Base-by-base conservation (phyloP, 495 filamentous ascomycete species). In the Penicillium robsamsonii region DNA sequence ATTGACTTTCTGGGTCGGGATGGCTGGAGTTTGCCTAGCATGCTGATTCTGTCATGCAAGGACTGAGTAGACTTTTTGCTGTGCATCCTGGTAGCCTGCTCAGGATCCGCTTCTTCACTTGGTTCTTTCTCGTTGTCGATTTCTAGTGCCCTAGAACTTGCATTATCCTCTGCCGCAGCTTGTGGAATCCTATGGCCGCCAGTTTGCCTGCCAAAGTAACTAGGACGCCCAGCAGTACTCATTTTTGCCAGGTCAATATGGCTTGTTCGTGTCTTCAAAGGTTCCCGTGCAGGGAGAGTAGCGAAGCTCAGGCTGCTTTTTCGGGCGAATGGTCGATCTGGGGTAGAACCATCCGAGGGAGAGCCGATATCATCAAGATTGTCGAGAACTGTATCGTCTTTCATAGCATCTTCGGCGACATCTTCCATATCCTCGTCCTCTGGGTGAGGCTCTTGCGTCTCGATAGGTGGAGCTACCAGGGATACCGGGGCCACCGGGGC, bases 271-370 rank as follows among this genome's bases (percentile, higher is more conserved):
- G 91, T 93, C 70, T 90, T 87, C 12, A 73, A 84, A 40, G 92
- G 94, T 66, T 97, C 93, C 38, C 94, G 85, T 8, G 92, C 90
- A 48, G 94, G 94, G 4, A 98, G 77, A 3, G 94, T 89, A 12
- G 95, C 88, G 71, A 98, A 97, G 48, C 85, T 92, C 48, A 97
- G 79, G 62, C 93, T 97, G 70, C 91, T 96, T 76, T 96, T 96
- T 33, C 93, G 87, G 48, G 95, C 73, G 4, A 81, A 71, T n/a
- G 77, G 80, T 46, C 81, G 74, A 40, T 80, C 84, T 2, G 85
- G 85, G 47, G 79, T 84, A 5, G 84, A 87, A 9, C 70, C 76
- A 55, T 86, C 82, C 11, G 86, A 88, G 17, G 84, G 78, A 31
- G 85, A 84, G 38, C 75, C 80, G 22, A 77, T 78, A 35, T 84